A percentile compares a stretch with the other conserved stretches of the same genome.
phyloP scores from a whole-genome alignment of 768 basidiomycete genomes.

The Megacollybia marginata region DNA sequence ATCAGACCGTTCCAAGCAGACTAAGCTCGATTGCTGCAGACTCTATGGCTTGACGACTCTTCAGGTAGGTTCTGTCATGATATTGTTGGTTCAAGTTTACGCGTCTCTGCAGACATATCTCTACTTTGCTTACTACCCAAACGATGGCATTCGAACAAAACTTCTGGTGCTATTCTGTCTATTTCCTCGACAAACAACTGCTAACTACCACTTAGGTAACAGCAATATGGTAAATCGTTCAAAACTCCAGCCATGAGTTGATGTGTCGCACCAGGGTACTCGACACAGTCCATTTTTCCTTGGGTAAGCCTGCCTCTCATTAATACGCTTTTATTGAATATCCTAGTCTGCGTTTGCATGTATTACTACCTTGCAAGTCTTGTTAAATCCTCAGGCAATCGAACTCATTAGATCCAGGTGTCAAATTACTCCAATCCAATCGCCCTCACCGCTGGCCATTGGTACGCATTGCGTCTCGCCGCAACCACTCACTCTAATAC shows the following conservation, averaged over 20 bases:
- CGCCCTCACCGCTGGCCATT: conserved; percentile 25
- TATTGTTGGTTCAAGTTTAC: not conserved
- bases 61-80: conserved; percentile 6
- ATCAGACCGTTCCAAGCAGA: not conserved
- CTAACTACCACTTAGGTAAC: not conserved
- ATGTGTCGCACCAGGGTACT: not conserved
- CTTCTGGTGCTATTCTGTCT: not conserved
- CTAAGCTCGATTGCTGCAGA: conserved; percentile 1
- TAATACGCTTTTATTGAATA: not conserved
- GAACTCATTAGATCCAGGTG: conserved; percentile 16
- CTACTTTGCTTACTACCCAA: conserved; percentile 15
- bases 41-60: conserved; percentile 16
- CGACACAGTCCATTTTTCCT: not conserved
- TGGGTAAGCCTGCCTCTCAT: not conserved
- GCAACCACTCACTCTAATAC: not conserved
- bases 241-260: not conserved
- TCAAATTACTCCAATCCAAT: conserved; percentile 28
- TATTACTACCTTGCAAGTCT: conserved; percentile 31
- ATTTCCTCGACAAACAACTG: not conserved
- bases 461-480: conserved; percentile 17
- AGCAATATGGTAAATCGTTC: not conserved
- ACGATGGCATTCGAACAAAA: conserved; percentile 6
- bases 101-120: conserved; percentile 12
- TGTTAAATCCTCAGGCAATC: not conserved
- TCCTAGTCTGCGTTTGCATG: conserved; percentile 22